Evolutionary conservation across 2,329 filamentous ascomycete species (phyloP).

Genomic region (Davidsoniella australis): DNA sequence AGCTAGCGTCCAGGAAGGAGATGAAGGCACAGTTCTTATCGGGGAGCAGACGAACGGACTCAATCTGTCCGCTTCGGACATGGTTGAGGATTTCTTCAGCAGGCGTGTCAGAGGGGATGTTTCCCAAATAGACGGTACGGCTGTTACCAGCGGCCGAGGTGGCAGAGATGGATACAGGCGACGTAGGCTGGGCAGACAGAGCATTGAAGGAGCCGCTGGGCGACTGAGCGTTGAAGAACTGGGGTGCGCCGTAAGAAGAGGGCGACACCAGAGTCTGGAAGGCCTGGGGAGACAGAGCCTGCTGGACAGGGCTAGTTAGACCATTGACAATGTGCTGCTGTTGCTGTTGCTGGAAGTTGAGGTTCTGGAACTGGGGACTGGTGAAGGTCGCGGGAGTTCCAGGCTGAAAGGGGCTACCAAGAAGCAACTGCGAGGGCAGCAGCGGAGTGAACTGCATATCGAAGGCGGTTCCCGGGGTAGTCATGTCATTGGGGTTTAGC

Average conservation of each 20-base stretch:
- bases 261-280: conserved; percentile 80
- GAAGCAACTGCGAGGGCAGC: conserved; percentile 80
- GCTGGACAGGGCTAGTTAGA: conserved; percentile 57
- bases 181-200: conserved; percentile 44
- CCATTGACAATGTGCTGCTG: conserved; percentile 39
- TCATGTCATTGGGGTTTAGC: conserved; percentile 50
- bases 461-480: conserved; percentile 72
- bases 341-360: conserved; percentile 54
- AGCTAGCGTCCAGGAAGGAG: conserved; percentile 93
- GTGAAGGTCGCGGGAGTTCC: conserved; percentile 80
- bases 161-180: conserved; percentile 59
- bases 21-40: conserved; percentile 99
- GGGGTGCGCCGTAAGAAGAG: conserved; percentile 62
- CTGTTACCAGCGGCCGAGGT: conserved; percentile 78
- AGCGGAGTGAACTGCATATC: conserved; percentile 98
- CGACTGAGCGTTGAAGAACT: conserved; percentile 75
- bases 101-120: conserved; percentile 93
- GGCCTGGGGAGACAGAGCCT: conserved; percentile 61
- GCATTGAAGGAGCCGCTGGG: conserved; percentile 61
- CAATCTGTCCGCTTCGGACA: conserved; percentile 92
- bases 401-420: conserved; percentile 92
- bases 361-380: conserved; percentile 79
- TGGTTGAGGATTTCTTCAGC: conserved; percentile 94
- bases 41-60: conserved; percentile 89
- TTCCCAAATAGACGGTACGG: conserved; percentile 91